Percentiles rank a stretch among this genome's conserved stretches.
phyloP scores from a whole-genome alignment of 1,139 yeast genomes.

The Pichia sp. region DNA sequence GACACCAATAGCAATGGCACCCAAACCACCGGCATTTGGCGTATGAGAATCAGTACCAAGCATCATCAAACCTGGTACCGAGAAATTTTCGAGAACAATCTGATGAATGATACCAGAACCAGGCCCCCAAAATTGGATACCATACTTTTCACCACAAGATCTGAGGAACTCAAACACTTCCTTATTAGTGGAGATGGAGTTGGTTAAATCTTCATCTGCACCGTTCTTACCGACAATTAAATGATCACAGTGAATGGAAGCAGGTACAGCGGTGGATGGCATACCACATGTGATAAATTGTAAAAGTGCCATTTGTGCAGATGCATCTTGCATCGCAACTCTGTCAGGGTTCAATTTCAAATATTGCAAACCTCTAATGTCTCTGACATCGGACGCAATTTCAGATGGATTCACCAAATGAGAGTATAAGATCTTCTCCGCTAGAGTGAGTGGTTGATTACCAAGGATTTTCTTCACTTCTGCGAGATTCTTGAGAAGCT shows the following conservation, averaged over 20 bases:
- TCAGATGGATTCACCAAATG: constrained; percentile 87
- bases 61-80: constrained; percentile 94
- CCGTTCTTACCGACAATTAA: constrained; percentile 94
- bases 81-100: constrained; percentile 89
- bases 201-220: constrained; percentile 66
- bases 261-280: constrained; percentile 82
- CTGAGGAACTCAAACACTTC: constrained; percentile 93
- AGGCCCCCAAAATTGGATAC: constrained; percentile 98
- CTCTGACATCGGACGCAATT: constrained; percentile 41
- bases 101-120: constrained; percentile 99
- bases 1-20: constrained; percentile 96
- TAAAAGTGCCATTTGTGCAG: constrained; percentile 94
- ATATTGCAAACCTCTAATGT: constrained; percentile 77
- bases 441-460: constrained; percentile 75
- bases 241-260: constrained; percentile 95
- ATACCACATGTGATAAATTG: constrained; percentile 97
- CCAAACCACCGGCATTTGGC: constrained; percentile 97
- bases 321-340: constrained; percentile 99
- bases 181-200: constrained; percentile 75
- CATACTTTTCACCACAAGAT: constrained; percentile 86
- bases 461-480: constrained; percentile 57
- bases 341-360: constrained; percentile 93
- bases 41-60: constrained; percentile 97
- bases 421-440: constrained; percentile 90
- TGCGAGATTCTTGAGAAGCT: constrained; percentile 56